Evolutionary conservation across 2,329 filamentous ascomycete genomes (phyloP).

Genomic region (Byssochlamys sp.): DNA sequence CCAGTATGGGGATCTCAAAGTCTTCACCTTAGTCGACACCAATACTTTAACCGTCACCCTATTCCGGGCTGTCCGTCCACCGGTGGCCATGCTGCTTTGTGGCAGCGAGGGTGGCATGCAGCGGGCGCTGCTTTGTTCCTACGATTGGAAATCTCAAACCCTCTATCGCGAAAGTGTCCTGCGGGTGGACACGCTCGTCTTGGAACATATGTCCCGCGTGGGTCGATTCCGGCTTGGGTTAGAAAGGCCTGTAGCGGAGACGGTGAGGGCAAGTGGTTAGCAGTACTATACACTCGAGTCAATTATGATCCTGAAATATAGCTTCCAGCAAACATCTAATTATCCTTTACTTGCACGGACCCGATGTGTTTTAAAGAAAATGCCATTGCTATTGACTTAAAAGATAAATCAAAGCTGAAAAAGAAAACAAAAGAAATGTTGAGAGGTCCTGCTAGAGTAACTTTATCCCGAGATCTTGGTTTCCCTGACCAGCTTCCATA

Average conservation of each 20-base stretch:
- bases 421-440: too few relatives aligned
- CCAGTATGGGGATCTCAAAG: conserved; percentile 16
- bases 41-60: conserved; percentile 36
- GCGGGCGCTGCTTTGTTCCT: conserved; percentile 37
- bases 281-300: too few relatives aligned
- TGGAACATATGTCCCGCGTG: conserved; percentile 29
- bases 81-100: conserved; percentile 35
- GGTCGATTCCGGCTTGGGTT: conserved; percentile 21
- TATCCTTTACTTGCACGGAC: too few relatives aligned
- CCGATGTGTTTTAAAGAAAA: too few relatives aligned
- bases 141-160: conserved; percentile 34
- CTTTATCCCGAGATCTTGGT: too few relatives aligned
- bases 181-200: conserved; percentile 30
- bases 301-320: too few relatives aligned
- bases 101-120: conserved; percentile 40
- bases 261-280: not conserved
- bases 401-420: too few relatives aligned
- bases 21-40: conserved; percentile 35
- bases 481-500: too few relatives aligned
- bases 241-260: not conserved
- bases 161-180: conserved; percentile 38
- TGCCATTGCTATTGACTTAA: too few relatives aligned
- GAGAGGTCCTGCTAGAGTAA: too few relatives aligned
- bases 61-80: conserved; percentile 31
- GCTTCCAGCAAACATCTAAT: too few relatives aligned